phyloP scores from a whole-genome alignment of 768 basidiomycete genomes.

The Gymnopilus dilepis region DNA sequence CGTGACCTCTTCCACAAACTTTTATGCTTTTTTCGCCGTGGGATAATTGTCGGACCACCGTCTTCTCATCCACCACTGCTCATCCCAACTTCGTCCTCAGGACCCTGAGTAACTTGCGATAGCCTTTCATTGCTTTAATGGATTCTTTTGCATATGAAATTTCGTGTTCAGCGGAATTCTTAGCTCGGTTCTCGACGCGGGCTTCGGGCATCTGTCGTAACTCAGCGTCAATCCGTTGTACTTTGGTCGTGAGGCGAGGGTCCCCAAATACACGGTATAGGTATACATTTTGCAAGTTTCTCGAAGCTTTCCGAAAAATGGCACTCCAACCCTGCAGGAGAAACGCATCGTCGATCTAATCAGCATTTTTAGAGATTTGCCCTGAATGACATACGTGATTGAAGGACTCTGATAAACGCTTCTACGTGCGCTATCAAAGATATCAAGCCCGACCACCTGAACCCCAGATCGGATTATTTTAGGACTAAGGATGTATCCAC shows the following conservation, averaged over 20 bases:
- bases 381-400: not conserved
- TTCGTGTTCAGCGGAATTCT: constrained; percentile 5
- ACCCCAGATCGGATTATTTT: constrained; percentile 15
- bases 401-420: not conserved
- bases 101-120: constrained; percentile 17
- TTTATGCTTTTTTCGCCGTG: not conserved
- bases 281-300: not conserved
- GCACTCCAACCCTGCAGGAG: not conserved
- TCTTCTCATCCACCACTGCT: not conserved
- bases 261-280: not conserved
- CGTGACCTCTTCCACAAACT: not conserved
- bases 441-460: constrained; percentile 1
- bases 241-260: not conserved
- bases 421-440: constrained; percentile 3
- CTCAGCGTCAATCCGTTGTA: not conserved
- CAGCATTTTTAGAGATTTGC: not conserved
- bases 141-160: constrained; percentile 3
- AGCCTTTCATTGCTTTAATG: not conserved
- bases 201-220: not conserved
- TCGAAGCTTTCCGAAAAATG: too few species aligned
- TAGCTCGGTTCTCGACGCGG: not conserved
- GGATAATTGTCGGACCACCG: constrained; percentile 2
- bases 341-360: not conserved
- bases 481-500: constrained; percentile 17
- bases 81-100: constrained; percentile 8